These are phyloP conservation scores for Pichia sp. DNA, from an alignment of 1,139 yeast species.

Conservation along the genomic window DNA sequence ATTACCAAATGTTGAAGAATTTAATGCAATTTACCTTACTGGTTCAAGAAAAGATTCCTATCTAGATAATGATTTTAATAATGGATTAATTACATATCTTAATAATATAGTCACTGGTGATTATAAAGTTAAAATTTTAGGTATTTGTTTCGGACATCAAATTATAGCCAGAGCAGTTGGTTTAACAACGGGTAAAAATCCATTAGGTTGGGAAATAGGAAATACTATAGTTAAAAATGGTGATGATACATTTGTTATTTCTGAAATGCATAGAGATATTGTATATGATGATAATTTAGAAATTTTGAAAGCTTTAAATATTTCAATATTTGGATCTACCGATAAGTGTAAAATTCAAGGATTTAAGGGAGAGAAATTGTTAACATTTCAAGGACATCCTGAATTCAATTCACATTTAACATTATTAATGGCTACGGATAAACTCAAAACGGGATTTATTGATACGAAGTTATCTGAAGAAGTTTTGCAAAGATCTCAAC, in stretches of 20 bases:
- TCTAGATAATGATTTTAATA: slow-evolving; percentile 29
- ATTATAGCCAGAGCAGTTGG: slow-evolving; percentile 63
- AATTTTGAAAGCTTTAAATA: slow-evolving; percentile 18
- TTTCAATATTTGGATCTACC: slow-evolving; percentile 44
- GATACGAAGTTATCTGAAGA: slow-evolving; percentile 8
- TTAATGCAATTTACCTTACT: slow-evolving; percentile 47
- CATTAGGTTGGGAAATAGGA: slow-evolving; percentile 71
- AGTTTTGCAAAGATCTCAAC: slow-evolving; percentile 20
- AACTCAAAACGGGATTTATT: slow-evolving; percentile 16
- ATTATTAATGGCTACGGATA: slow-evolving; percentile 27
- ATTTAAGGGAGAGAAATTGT: slow-evolving; percentile 36
- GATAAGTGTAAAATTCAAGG: slow-evolving; percentile 59
- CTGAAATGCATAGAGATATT: slow-evolving; percentile 68
- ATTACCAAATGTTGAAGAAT: slow-evolving; percentile 33
- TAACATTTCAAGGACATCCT: slow-evolving; percentile 88
- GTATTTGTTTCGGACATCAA: slow-evolving; percentile 88
- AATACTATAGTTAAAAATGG: slow-evolving; percentile 46
- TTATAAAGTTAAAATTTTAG: slow-evolving; percentile 41
- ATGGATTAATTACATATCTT: slow-evolving; percentile 40
- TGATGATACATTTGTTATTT: slow-evolving; percentile 33
- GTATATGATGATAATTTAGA: slow-evolving; percentile 42
- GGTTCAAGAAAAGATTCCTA: slow-evolving; percentile 63
- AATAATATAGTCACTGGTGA: slow-evolving; percentile 17
- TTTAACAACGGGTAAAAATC: slow-evolving; percentile 49
- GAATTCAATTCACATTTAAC: slow-evolving; percentile 50